phyloP scores from a whole-genome alignment of 257 asterid species.

The Parsonsia alboflavescens region DNA sequence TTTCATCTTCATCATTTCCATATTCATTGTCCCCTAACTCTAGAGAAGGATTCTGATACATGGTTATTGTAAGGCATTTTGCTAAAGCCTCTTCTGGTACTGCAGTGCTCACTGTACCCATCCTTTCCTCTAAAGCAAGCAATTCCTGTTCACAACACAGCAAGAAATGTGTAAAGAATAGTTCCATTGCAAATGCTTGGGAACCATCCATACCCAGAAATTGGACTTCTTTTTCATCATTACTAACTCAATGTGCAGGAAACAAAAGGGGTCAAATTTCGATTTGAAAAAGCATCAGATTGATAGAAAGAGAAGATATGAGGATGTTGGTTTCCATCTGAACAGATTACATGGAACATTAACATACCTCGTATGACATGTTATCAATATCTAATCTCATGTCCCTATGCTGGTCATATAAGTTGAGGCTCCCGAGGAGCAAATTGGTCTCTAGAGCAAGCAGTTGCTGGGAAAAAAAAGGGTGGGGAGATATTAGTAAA shows the following conservation, averaged over 20 bases:
- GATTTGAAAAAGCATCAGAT: neutral
- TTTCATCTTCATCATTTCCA: constrained; percentile 44
- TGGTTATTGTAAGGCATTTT: constrained; percentile 54
- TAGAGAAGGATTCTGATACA: constrained; percentile 30
- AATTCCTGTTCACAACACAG: constrained; percentile 50
- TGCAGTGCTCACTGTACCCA: constrained; percentile 92
- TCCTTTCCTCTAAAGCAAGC: constrained; percentile 84
- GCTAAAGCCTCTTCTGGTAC: constrained; percentile 69
- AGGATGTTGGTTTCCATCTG: neutral
- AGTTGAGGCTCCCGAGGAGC: constrained; percentile 54
- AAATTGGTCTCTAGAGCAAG: constrained; percentile 61
- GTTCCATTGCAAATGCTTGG: neutral
- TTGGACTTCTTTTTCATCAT: neutral
- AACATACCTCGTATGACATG: constrained; percentile 90
- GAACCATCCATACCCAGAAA: neutral
- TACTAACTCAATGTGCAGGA: neutral
- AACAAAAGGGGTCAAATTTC: neutral
- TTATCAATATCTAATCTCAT: constrained; percentile 87
- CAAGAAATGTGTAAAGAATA: neutral
- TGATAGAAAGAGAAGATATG: neutral
- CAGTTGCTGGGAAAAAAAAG: constrained; percentile 43
- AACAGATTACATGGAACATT: constrained; percentile 1
- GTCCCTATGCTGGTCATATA: constrained; percentile 75
- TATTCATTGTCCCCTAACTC: constrained; percentile 23
- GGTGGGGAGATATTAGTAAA: constrained; percentile 13